Percentiles rank a stretch among this genome's conserved stretches.
Evolutionary conservation across 441 rosid genomes (phyloP).

Genomic region (Gossypium lobatum): DNA sequence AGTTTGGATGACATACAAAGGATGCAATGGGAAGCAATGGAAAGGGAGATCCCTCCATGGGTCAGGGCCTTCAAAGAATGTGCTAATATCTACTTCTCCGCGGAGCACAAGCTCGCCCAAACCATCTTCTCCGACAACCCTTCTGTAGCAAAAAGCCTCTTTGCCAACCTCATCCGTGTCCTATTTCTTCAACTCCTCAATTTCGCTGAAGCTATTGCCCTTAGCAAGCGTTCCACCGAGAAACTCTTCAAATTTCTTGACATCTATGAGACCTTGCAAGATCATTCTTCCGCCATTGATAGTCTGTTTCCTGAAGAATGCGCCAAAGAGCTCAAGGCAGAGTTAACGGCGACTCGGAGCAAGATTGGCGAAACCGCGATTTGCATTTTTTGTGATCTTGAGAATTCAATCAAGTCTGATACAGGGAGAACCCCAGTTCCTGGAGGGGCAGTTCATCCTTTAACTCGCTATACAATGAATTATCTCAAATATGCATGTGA

Average conservation of each 20-base stretch:
- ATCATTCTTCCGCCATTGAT: constrained; percentile 36
- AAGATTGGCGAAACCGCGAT: constrained; percentile 71
- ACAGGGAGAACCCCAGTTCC: constrained; percentile 65
- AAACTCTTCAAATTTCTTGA: constrained; percentile 81
- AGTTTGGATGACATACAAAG: constrained; percentile 80
- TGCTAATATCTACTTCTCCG: constrained; percentile 40
- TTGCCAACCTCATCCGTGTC: constrained; percentile 42
- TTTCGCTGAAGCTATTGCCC: constrained; percentile 68
- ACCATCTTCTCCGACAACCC: constrained; percentile 37
- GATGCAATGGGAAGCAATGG: constrained; percentile 74
- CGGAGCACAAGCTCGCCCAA: constrained; percentile 50
- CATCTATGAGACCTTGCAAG: constrained; percentile 68
- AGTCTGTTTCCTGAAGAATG: constrained; percentile 35
- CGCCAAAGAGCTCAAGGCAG: constrained; percentile 42
- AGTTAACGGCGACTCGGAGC: constrained; percentile 38
- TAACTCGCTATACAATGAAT: constrained; percentile 86
- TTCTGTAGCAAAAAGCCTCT: constrained; percentile 32
- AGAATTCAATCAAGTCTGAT: constrained; percentile 66
- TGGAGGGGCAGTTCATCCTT: constrained; percentile 85
- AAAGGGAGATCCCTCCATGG: constrained; percentile 71
- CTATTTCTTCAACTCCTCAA: constrained; percentile 59
- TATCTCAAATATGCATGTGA: constrained; percentile 76
- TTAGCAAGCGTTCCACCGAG: constrained; percentile 65
- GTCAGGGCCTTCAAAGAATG: constrained; percentile 53
- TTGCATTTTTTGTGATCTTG: constrained; percentile 60